phyloP scores from a whole-genome alignment of 169 alveolate species.

The Plasmodium ovale region DNA sequence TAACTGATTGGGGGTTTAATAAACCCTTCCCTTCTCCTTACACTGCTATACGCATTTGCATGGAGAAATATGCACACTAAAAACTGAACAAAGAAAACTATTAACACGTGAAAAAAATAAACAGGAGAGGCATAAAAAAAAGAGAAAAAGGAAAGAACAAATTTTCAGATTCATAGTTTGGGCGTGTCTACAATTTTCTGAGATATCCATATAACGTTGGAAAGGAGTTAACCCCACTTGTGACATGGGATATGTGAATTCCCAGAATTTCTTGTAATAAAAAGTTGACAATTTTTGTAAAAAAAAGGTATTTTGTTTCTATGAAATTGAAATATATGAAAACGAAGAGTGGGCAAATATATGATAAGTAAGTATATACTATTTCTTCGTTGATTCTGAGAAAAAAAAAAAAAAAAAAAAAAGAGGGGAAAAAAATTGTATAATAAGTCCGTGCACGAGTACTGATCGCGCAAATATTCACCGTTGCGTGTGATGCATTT shows the following conservation, averaged over 20 bases:
- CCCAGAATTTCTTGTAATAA: constrained; percentile 36
- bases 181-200: constrained; percentile 16
- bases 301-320: constrained; percentile 62
- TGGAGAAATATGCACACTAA: too few species aligned
- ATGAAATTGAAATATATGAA: constrained; percentile 69
- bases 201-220: constrained; percentile 66
- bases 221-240: constrained; percentile 44
- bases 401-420: constrained; percentile 1
- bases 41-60: too few species aligned
- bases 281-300: constrained; percentile 54
- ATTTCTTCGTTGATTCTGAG: constrained; percentile 72
- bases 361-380: constrained; percentile 68
- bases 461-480: not conserved
- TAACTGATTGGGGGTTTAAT: too few species aligned
- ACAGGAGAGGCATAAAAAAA: not conserved
- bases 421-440: too few species aligned
- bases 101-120: constrained; percentile 5
- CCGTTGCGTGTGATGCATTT: not conserved
- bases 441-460: too few species aligned
- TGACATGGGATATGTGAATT: constrained; percentile 42
- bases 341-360: constrained; percentile 55
- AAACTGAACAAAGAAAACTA: too few species aligned
- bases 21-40: too few species aligned
- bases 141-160: not conserved
- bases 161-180: not conserved